phyloP scores from a whole-genome alignment of 164 flowering plant species.

The Vitis cinerea region DNA sequence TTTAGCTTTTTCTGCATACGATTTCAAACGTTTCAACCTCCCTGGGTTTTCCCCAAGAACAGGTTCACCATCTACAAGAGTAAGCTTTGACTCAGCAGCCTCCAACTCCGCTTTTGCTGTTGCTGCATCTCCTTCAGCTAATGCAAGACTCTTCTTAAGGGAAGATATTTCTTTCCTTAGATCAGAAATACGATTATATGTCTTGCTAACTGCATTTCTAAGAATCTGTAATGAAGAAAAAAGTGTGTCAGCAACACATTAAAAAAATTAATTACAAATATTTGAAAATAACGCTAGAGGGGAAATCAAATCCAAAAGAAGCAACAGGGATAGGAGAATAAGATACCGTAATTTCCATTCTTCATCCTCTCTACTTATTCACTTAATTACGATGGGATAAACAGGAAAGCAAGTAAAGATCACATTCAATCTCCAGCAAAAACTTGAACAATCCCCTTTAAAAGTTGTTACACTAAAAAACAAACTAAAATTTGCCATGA shows the following conservation, averaged over 20 bases:
- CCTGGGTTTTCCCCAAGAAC: conserved; percentile 84
- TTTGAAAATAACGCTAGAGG: not conserved
- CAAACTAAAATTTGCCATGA: no score
- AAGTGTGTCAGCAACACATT: not conserved
- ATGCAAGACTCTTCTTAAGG: conserved; percentile 47
- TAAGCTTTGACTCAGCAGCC: conserved; percentile 75
- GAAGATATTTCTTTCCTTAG: conserved; percentile 80
- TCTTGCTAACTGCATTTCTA: conserved; percentile 82
- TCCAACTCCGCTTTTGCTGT: conserved; percentile 73
- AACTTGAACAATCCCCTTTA: no score
- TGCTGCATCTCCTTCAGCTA: conserved; percentile 60
- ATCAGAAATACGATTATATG: conserved; percentile 84
- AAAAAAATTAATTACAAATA: not conserved
- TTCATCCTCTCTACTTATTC: no score
- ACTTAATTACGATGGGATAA: no score
- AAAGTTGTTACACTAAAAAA: no score
- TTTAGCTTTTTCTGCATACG: conserved; percentile 56
- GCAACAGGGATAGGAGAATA: no score
- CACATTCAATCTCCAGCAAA: no score
- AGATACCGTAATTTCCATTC: no score
- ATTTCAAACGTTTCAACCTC: conserved; percentile 76
- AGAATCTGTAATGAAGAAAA: conserved; percentile 53
- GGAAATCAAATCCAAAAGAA: no score
- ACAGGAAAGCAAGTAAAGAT: no score
- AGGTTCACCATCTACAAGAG: conserved; percentile 89